These are phyloP conservation scores for Huiozyma naganishii DNA, from an alignment of 805 yeast species.

Conservation along the genomic window DNA sequence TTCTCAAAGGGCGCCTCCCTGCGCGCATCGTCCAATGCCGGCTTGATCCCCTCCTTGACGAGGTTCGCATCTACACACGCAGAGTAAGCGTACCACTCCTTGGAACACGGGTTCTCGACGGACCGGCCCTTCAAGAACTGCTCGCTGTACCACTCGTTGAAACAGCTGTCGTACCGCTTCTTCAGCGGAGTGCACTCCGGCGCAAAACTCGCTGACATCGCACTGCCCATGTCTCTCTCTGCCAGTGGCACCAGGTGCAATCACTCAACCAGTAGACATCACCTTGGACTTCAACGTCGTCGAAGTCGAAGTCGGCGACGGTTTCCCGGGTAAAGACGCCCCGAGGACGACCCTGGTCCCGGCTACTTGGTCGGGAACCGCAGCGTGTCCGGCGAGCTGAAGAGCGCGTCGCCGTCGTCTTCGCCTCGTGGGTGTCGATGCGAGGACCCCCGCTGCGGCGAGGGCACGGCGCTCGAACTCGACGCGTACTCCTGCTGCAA, in stretches of 20 bases:
- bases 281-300: background rate
- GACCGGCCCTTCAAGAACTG: slow-evolving; percentile 48
- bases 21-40: slow-evolving; percentile 79
- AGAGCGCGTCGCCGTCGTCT: background rate
- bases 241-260: too few relatives aligned
- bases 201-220: slow-evolving; percentile 82
- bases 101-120: slow-evolving; percentile 78
- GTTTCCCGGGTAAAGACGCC: too few relatives aligned
- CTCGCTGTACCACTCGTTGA: slow-evolving; percentile 91
- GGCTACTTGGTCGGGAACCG: slow-evolving; percentile 1
- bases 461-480: slow-evolving; percentile 22
- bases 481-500: slow-evolving; percentile 27
- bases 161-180: slow-evolving; percentile 81
- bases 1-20: slow-evolving; percentile 81
- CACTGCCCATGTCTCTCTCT: slow-evolving; percentile 45
- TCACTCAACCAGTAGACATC: background rate
- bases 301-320: too few relatives aligned
- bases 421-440: background rate
- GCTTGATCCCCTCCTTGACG: slow-evolving; percentile 64
- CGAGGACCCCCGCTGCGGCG: slow-evolving; percentile 6
- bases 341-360: too few relatives aligned
- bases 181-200: slow-evolving; percentile 91
- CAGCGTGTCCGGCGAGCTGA: background rate
- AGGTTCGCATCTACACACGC: slow-evolving; percentile 73
- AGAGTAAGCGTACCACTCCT: slow-evolving; percentile 78